Conservation (phyloP, 306 rosid species). For the Castanea crenata region DNA sequence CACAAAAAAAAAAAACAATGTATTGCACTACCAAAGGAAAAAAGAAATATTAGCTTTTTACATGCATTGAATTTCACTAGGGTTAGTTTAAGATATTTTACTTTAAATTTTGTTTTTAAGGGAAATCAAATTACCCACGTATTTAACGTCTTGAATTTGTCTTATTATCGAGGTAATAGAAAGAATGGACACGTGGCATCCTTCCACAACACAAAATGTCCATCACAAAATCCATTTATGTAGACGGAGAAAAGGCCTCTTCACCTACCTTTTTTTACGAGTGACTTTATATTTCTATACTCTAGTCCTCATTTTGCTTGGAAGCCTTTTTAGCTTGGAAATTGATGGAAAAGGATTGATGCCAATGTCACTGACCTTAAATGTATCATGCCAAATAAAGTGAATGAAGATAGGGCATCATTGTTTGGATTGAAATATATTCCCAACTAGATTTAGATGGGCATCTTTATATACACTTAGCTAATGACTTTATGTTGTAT, state of each 20-base stretch:
- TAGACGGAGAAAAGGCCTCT: slow-evolving; percentile 13
- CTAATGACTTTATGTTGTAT: slow-evolving; percentile 48
- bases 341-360: slow-evolving; percentile 64
- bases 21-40: too few species aligned
- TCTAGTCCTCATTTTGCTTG: slow-evolving; percentile 44
- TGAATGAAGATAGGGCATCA: slow-evolving; percentile 46
- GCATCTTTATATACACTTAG: slow-evolving; percentile 44
- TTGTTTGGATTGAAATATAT: slow-evolving; percentile 61
- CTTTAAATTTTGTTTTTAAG: too few species aligned
- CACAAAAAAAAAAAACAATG: too few species aligned
- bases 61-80: too few species aligned
- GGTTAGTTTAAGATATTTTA: too few species aligned
- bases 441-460: slow-evolving; percentile 50
- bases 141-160: too few species aligned
- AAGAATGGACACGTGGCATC: background rate
- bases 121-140: too few species aligned
- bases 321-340: slow-evolving; percentile 77
- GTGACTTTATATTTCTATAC: slow-evolving; percentile 37
- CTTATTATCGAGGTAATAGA: too few species aligned
- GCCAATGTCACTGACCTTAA: slow-evolving; percentile 28
- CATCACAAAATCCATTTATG: background rate
- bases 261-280: slow-evolving; percentile 9
- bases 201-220: background rate
- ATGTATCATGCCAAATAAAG: slow-evolving; percentile 41
- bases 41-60: too few species aligned